Percentiles rank a stretch among this genome's conserved stretches.
Evolutionary conservation across 208 protist species (phyloP).

Genomic region (Acanthamoeba triangularis): DNA sequence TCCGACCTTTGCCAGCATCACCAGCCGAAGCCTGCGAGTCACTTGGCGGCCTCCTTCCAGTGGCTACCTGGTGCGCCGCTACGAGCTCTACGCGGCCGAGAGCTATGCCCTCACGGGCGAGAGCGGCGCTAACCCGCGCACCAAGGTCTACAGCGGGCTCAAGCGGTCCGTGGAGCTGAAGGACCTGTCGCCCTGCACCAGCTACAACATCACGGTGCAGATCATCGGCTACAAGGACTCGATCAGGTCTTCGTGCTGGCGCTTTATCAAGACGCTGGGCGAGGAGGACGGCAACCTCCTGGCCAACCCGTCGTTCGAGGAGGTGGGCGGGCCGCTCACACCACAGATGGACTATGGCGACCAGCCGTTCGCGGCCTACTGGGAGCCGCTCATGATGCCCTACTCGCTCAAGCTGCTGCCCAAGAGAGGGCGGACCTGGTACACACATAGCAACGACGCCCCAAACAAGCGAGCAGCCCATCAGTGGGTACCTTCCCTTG

Average conservation of each 20-base stretch:
- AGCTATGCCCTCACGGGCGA: background rate
- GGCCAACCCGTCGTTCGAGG: constrained; percentile 37
- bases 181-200: background rate
- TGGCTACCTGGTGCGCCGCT: background rate
- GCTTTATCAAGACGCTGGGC: background rate
- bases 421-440: background rate
- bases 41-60: background rate
- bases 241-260: background rate
- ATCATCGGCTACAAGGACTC: background rate
- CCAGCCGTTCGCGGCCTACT: background rate
- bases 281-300: constrained; percentile 18
- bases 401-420: background rate
- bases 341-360: constrained; percentile 8
- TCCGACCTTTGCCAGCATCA: background rate
- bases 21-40: background rate
- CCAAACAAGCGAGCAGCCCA: constrained; percentile 43
- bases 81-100: background rate
- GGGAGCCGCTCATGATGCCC: constrained; percentile 66
- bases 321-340: background rate
- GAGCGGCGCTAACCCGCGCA: background rate
- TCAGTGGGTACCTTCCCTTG: background rate
- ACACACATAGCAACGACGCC: background rate
- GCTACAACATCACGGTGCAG: background rate
- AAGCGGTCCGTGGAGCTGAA: background rate
- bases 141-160: background rate